Evolutionary conservation across 176 grass and related monocot genomes (phyloP).

Genomic region (Carex myosuroides): DNA sequence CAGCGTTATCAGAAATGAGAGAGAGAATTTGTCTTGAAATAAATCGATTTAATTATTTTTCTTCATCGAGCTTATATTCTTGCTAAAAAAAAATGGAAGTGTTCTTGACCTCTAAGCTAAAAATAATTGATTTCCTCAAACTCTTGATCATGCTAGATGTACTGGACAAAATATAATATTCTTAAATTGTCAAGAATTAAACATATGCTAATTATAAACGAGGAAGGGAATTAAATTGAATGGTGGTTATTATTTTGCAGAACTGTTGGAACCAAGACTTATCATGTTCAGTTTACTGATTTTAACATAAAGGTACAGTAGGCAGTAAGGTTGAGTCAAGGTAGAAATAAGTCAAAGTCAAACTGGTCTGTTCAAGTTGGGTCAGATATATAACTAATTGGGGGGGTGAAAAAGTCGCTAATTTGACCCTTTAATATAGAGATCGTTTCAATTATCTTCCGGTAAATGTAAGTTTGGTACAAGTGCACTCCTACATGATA

Average conservation of each 20-base stretch:
- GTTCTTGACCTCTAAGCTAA: neutral
- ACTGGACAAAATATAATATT: neutral
- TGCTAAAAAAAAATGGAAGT: neutral
- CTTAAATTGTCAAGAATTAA: neutral
- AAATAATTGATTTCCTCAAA: neutral
- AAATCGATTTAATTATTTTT: neutral
- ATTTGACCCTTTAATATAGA: conserved; percentile 1
- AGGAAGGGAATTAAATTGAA: neutral
- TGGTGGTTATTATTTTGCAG: neutral
- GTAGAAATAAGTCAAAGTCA: conserved; percentile 6
- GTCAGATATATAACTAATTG: neutral
- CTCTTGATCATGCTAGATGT: neutral
- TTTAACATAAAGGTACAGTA: neutral
- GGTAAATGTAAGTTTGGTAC: conserved; percentile 1
- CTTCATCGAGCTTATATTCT: neutral
- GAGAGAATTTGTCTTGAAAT: neutral
- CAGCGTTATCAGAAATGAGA: no score
- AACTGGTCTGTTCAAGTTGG: neutral
- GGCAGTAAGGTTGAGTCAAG: neutral
- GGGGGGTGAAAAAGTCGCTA: neutral
- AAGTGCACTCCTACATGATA: neutral
- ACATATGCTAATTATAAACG: neutral
- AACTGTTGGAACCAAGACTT: neutral
- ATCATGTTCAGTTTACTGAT: neutral
- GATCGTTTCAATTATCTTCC: neutral